phyloP scores from a whole-genome alignment of 176 grass and related monocot species.

The Coix lacrymajobi region DNA sequence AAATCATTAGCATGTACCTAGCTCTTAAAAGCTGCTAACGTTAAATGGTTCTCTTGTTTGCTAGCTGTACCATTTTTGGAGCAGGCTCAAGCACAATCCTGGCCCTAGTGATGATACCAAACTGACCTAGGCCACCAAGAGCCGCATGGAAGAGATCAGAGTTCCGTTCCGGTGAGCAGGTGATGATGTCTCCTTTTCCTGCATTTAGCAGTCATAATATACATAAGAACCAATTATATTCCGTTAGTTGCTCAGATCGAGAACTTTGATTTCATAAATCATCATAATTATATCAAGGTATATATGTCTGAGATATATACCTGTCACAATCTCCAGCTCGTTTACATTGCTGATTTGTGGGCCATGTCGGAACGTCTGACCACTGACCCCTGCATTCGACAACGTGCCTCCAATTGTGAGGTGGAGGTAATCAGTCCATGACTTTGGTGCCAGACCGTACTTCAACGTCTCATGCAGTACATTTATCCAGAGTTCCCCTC shows the following conservation, averaged over 20 bases:
- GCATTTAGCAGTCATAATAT: slow-evolving; percentile 25
- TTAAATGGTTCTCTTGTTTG: not conserved
- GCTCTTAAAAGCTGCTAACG: slow-evolving; percentile 1
- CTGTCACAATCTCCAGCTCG: slow-evolving; percentile 81
- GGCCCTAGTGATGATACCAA: slow-evolving; percentile 84
- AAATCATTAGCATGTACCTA: not conserved
- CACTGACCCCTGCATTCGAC: slow-evolving; percentile 77
- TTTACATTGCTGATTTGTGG: slow-evolving; percentile 84
- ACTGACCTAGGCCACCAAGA: slow-evolving; percentile 85
- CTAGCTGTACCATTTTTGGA: slow-evolving; percentile 35
- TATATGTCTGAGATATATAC: slow-evolving; percentile 28
- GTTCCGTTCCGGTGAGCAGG: slow-evolving; percentile 59
- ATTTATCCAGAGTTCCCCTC: slow-evolving; percentile 81
- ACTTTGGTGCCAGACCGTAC: slow-evolving; percentile 66
- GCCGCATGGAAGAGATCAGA: slow-evolving; percentile 72
- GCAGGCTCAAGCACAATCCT: slow-evolving; percentile 71
- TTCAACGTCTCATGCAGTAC: slow-evolving; percentile 60
- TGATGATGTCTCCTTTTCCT: slow-evolving; percentile 65
- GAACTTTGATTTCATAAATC: not conserved
- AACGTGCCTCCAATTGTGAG: slow-evolving; percentile 77
- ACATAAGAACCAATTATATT: not conserved
- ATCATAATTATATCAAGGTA: slow-evolving; percentile 8
- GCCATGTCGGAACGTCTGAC: slow-evolving; percentile 77
- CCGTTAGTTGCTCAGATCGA: too few relatives aligned
- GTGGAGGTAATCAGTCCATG: slow-evolving; percentile 89